phyloP scores from a whole-genome alignment of 2,329 filamentous ascomycete species.

The Metarhizium sp. region DNA sequence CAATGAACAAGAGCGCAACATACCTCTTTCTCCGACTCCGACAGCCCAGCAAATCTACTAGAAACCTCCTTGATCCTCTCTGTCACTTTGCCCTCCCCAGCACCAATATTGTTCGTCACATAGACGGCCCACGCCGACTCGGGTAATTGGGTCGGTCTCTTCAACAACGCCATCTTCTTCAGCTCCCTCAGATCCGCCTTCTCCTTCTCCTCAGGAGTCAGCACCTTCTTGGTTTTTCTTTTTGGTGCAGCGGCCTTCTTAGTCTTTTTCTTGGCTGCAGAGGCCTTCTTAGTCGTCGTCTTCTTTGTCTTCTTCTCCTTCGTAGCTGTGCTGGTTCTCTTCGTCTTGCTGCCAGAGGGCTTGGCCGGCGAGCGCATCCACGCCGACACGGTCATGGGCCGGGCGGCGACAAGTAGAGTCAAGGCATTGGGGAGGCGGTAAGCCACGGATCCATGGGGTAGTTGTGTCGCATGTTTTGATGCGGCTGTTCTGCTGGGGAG shows the following conservation, averaged over 20 bases:
- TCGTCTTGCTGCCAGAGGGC: slow-evolving; percentile 12
- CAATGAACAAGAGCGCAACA: slow-evolving; percentile 9
- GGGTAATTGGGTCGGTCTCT: slow-evolving; percentile 26
- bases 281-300: slow-evolving; percentile 20
- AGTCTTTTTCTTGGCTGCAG: slow-evolving; percentile 29
- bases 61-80: slow-evolving; percentile 17
- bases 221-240: slow-evolving; percentile 28
- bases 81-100: slow-evolving; percentile 7
- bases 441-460: not conserved
- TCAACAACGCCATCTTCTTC: slow-evolving; percentile 31
- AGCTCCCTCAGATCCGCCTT: slow-evolving; percentile 24
- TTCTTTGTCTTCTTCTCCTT: slow-evolving; percentile 11
- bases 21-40: slow-evolving; percentile 34
- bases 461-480: slow-evolving; percentile 12
- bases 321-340: slow-evolving; percentile 7
- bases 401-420: slow-evolving; percentile 9
- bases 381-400: slow-evolving; percentile 18
- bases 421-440: slow-evolving; percentile 1
- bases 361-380: slow-evolving; percentile 17
- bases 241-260: slow-evolving; percentile 23
- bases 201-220: slow-evolving; percentile 29
- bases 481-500: slow-evolving; percentile 9
- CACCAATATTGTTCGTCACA: slow-evolving; percentile 20
- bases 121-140: slow-evolving; percentile 28
- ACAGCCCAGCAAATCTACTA: slow-evolving; percentile 29